phyloP scores from a whole-genome alignment of 108 stramenopile genomes.

The Discostella pseudostelligera region DNA sequence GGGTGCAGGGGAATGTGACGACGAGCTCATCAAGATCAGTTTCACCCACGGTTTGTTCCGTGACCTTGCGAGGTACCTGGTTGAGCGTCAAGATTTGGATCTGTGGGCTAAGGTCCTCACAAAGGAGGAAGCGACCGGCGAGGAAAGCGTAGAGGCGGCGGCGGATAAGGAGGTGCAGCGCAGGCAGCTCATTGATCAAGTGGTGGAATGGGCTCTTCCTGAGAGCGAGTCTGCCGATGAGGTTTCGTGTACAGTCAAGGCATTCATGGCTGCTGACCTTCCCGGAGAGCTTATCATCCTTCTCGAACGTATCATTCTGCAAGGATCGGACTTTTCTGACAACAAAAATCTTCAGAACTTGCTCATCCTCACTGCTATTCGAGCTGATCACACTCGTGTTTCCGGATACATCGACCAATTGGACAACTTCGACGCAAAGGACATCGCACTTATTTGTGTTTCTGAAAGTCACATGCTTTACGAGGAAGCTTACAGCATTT shows the following conservation, averaged over 20 bases:
- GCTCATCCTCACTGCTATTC: constrained; percentile 99
- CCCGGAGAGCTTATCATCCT: constrained; percentile 98
- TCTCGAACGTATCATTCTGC: constrained; percentile 98
- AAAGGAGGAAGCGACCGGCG: constrained; percentile 72
- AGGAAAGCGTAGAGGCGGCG: constrained; percentile 45
- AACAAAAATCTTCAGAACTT: constrained; percentile 99
- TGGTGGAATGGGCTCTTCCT: constrained; percentile 99
- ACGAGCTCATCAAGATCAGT: constrained; percentile 95
- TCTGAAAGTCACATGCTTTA: constrained; percentile 98
- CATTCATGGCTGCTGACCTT: constrained; percentile 99
- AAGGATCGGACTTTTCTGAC: constrained; percentile 98
- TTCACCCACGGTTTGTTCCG: constrained; percentile 97
- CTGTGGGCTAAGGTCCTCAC: constrained; percentile 97
- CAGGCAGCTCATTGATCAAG: constrained; percentile 98
- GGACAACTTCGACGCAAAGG: constrained; percentile 99
- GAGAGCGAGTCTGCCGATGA: constrained; percentile 98
- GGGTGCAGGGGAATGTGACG: constrained; percentile 97
- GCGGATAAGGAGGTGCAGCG: constrained; percentile 72
- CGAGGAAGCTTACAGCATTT: constrained; percentile 99
- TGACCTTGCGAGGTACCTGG: constrained; percentile 98
- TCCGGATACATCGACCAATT: constrained; percentile 99
- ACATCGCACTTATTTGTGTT: constrained; percentile 98
- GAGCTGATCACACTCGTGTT: constrained; percentile 92
- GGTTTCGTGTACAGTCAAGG: constrained; percentile 99
- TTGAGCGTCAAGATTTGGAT: constrained; percentile 96